Conservation (phyloP, 2,329 filamentous ascomycete species). For the Orbilia blumenaviensis region DNA sequence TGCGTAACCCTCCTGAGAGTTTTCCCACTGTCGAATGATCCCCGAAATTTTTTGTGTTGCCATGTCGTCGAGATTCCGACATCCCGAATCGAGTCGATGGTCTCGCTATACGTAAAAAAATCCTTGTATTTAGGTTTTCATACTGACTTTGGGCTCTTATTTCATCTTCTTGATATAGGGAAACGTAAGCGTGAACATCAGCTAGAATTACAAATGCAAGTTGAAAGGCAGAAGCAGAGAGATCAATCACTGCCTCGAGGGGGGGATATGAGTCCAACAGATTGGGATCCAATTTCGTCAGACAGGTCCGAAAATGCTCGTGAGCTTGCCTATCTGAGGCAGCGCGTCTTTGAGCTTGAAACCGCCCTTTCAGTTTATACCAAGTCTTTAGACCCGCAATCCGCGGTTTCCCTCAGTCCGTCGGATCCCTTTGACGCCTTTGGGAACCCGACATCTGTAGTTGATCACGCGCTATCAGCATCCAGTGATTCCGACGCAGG, state of each 20-base stretch:
- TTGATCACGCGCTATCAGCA: constrained; percentile 43
- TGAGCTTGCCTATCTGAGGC: constrained; percentile 41
- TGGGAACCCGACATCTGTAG: constrained; percentile 24
- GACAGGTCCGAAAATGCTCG: constrained; percentile 43
- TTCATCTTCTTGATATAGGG: constrained; percentile 18
- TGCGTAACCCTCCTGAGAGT: constrained; percentile 35
- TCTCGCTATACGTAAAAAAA: no score
- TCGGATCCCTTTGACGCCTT: constrained; percentile 47
- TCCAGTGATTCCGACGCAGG: constrained; percentile 50
- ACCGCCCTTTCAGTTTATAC: constrained; percentile 39
- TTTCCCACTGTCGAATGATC: neutral
- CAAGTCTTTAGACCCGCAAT: constrained; percentile 39
- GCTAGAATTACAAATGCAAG: constrained; percentile 45
- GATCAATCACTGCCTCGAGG: constrained; percentile 18
- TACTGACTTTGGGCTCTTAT: neutral
- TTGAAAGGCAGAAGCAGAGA: constrained; percentile 48
- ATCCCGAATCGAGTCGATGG: no score
- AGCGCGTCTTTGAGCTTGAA: constrained; percentile 44
- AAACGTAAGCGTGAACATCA: constrained; percentile 52
- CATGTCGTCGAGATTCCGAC: neutral
- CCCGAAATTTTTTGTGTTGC: constrained; percentile 7
- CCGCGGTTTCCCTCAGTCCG: constrained; percentile 30
- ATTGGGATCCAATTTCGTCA: constrained; percentile 34
- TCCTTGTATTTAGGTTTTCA: neutral
- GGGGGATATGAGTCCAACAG: constrained; percentile 36